These are phyloP conservation scores for Solanum gandarillasii DNA, from an alignment of 257 asterid species.

Conservation along the genomic window DNA sequence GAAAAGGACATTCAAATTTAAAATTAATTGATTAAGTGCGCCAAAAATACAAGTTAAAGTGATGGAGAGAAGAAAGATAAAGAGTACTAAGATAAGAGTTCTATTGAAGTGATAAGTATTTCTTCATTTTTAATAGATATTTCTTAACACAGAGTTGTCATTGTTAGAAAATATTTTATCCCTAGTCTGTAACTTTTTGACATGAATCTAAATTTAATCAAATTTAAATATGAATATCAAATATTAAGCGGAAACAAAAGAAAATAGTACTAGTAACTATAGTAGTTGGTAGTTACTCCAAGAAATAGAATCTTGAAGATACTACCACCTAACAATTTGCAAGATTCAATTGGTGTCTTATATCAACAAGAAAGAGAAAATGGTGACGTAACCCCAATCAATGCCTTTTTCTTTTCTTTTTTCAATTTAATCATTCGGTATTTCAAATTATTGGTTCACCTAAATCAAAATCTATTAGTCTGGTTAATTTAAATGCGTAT, in stretches of 20 bases:
- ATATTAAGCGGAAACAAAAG: background rate
- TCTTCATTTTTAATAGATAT: too few relatives aligned
- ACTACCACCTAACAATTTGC: background rate
- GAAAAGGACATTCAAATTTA: background rate
- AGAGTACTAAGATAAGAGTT: too few relatives aligned
- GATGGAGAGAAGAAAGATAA: background rate
- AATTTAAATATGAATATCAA: too few relatives aligned
- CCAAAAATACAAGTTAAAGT: background rate
- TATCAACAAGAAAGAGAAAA: background rate
- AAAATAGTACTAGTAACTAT: background rate
- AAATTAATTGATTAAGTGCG: background rate
- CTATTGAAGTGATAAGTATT: too few relatives aligned
- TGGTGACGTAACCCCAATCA: background rate
- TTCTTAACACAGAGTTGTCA: accelerated
- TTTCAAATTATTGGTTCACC: background rate
- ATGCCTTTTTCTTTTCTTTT: background rate
- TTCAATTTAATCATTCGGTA: background rate
- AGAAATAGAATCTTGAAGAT: background rate
- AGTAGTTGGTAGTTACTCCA: background rate
- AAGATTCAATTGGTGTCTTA: background rate
- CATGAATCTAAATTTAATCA: too few relatives aligned
- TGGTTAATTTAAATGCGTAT: background rate
- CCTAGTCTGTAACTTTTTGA: accelerated
- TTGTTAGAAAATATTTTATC: too few relatives aligned
- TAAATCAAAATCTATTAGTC: background rate